Evolutionary conservation across 495 filamentous ascomycete species (phyloP), one percentile per base, ranked within the genome.

Genomic region (Penicillium verhagenii): DNA sequence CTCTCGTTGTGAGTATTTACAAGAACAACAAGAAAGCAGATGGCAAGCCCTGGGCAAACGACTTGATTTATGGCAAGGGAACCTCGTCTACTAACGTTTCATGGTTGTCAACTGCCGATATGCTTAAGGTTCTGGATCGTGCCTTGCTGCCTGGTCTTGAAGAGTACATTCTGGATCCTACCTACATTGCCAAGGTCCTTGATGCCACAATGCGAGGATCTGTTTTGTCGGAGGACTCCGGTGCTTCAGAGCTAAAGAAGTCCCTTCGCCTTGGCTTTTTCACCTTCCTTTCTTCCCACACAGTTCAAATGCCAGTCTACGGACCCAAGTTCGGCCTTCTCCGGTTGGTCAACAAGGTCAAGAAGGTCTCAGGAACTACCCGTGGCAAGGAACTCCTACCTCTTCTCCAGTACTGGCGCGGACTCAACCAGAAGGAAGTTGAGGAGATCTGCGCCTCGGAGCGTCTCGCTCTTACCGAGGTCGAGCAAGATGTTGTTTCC

Each of bases 161-260:
- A 63, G 92, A 96, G 68, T 92, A 86, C 60, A 78, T 90, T 9
- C 72, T 96, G 18, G 91, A 96, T 64, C 70, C 80, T 5, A 80
- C 74, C 29, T 79, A 92, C 38, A 71, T 93, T 21, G 71, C 76
- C 9, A 79, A 77, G 19, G 75, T 80, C 7, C 61, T 95, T n/a
- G 80, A 80, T 46, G 76, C 73, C 43, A 69, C 74, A 1, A 58
- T 91, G 20, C 78, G 85, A 42, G 75, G 80, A 47, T 65, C 72
- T 25, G 52, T 66, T 40, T 26, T 62, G 8, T 60, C 71, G 3
- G 70, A 70, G 29, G 56, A 70, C 38, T 70, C 71, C 18, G 67
- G 70, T 18, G 76, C 75, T 25, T 71, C 72, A 11, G 83, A 85
- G 53, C 56, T 96, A 8, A 91, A 91, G 58, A 84, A 85, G 47